These are phyloP conservation scores for Eragrostis tef DNA, from an alignment of 202 grass and related monocot species.

Conservation along the genomic window DNA sequence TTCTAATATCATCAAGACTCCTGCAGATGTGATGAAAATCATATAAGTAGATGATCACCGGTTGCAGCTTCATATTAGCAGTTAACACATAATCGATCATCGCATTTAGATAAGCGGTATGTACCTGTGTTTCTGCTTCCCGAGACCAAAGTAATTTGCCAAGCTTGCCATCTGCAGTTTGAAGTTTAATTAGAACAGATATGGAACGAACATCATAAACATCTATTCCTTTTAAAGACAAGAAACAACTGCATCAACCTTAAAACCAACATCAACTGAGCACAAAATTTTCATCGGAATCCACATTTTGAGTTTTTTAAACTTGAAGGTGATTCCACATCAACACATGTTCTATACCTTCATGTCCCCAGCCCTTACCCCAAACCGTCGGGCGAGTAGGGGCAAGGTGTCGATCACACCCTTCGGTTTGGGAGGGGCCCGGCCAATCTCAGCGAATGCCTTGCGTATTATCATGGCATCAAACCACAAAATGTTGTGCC, in stretches of 20 bases:
- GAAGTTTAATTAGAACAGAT: no score
- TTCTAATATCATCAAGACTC: slow-evolving; percentile 95
- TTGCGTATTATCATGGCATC: slow-evolving; percentile 71
- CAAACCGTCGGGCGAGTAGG: slow-evolving; percentile 76
- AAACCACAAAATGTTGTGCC: slow-evolving; percentile 89
- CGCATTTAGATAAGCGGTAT: not conserved
- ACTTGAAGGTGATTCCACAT: not conserved
- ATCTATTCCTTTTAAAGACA: no score
- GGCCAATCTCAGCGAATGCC: slow-evolving; percentile 67
- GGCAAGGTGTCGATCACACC: slow-evolving; percentile 81
- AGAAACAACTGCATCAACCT: no score
- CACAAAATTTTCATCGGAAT: no score
- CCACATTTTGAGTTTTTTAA: not conserved
- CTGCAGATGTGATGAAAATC: slow-evolving; percentile 39
- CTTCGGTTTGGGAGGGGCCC: slow-evolving; percentile 67
- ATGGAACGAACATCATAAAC: no score
- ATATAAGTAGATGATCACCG: not conserved
- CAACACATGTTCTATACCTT: slow-evolving; percentile 58
- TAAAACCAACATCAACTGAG: no score
- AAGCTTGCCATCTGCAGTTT: slow-evolving; percentile 82
- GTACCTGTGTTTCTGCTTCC: slow-evolving; percentile 80
- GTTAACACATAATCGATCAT: no score
- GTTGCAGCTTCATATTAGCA: not conserved
- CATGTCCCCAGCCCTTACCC: slow-evolving; percentile 89
- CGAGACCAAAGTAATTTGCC: slow-evolving; percentile 86